Evolutionary conservation across 495 filamentous ascomycete species (phyloP).

Genomic region (Cercophora sp.): DNA sequence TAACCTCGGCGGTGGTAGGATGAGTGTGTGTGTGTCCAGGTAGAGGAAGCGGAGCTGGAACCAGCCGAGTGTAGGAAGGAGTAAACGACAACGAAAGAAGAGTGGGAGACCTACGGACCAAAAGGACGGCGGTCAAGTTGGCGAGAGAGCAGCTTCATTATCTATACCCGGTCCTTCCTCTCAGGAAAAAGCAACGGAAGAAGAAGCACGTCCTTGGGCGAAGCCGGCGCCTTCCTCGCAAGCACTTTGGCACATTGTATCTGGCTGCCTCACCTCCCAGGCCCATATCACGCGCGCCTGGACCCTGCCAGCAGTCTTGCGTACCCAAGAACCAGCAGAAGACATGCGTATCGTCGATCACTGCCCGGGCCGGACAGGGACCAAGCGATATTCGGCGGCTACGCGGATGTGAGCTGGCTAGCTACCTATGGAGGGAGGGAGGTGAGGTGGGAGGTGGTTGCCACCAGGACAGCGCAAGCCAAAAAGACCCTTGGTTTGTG

Average conservation of each 20-base stretch:
- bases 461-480: no score
- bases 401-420: not conserved
- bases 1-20: no score
- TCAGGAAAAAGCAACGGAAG: not conserved
- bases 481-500: no score
- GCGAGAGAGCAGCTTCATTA: not conserved
- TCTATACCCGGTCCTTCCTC: not conserved
- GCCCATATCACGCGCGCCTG: no score
- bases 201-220: not conserved
- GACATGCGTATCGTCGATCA: conserved; percentile 5
- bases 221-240: not conserved
- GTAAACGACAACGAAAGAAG: no score
- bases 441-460: no score
- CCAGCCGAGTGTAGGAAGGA: no score
- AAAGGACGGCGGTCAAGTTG: not conserved
- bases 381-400: not conserved
- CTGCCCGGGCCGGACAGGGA: not conserved
- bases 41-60: no score
- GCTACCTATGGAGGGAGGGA: no score
- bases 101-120: no score
- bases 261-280: not conserved
- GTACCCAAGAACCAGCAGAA: not conserved
- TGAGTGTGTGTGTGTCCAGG: no score
- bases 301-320: not conserved
- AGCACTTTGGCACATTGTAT: not conserved